phyloP scores from a whole-genome alignment of 176 grass and related monocot species.

The Lolium perenne region DNA sequence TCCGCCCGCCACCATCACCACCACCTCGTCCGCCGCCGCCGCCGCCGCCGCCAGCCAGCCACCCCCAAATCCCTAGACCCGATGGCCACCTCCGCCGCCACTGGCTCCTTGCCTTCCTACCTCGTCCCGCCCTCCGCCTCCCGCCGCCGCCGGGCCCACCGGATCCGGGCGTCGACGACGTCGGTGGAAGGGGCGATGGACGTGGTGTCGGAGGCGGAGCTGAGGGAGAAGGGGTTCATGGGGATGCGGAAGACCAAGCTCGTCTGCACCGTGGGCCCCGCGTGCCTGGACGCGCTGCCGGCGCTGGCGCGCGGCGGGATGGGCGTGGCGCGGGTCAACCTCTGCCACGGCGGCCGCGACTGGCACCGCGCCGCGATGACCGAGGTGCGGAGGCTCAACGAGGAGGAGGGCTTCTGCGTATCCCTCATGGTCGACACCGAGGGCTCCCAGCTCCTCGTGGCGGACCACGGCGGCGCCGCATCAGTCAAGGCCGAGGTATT shows the following conservation, averaged over 20 bases:
- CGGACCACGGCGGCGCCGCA: constrained; percentile 54
- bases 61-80: background rate
- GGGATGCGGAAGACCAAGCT: constrained; percentile 70
- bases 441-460: constrained; percentile 67
- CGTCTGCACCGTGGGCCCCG: constrained; percentile 71
- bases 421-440: constrained; percentile 79
- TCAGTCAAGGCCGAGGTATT: constrained; percentile 67
- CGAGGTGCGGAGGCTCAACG: constrained; percentile 60
- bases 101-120: background rate
- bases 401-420: constrained; percentile 68
- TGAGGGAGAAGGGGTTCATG: constrained; percentile 77
- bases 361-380: constrained; percentile 62
- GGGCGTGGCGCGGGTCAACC: constrained; percentile 73
- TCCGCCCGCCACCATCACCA: constrained; percentile 32
- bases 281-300: constrained; percentile 55
- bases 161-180: constrained; percentile 28
- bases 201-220: constrained; percentile 70
- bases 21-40: background rate
- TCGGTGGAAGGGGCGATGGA: constrained; percentile 44
- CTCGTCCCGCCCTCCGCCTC: background rate
- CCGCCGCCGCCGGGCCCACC: background rate
- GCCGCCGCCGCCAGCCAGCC: too few relatives aligned
- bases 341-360: constrained; percentile 65
- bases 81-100: constrained; percentile 31
- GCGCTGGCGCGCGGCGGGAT: constrained; percentile 69